Conservation (phyloP, 2,329 filamentous ascomycete genomes). For the Knufia fluminis region DNA sequence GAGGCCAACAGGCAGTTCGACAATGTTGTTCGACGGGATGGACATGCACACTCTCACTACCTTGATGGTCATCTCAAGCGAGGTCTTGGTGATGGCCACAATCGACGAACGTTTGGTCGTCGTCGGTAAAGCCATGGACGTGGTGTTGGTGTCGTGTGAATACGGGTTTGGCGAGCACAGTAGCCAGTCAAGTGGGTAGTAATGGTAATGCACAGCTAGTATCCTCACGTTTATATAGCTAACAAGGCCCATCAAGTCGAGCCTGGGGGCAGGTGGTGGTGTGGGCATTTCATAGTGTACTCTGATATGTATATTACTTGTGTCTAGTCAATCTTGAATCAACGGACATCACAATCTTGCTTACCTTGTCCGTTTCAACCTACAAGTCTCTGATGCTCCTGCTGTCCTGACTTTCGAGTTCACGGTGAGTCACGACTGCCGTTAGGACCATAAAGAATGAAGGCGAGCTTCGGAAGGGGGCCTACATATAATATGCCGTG, state of each 20-base stretch:
- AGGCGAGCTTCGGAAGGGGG: not conserved
- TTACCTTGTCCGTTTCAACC: not conserved
- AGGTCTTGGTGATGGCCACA: slow-evolving; percentile 12
- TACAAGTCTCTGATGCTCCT: not conserved
- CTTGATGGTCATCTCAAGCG: slow-evolving; percentile 13
- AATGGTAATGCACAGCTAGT: not conserved
- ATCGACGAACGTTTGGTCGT: slow-evolving; percentile 5
- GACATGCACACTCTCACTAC: slow-evolving; percentile 4
- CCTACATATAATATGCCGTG: too few relatives aligned
- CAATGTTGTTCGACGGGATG: slow-evolving; percentile 11
- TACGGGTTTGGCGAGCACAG: not conserved
- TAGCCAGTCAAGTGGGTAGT: not conserved
- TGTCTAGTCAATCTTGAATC: not conserved
- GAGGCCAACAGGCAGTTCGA: slow-evolving; percentile 4
- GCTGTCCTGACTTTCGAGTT: not conserved
- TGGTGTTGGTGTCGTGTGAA: not conserved
- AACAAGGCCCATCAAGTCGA: too few relatives aligned
- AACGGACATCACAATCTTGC: not conserved
- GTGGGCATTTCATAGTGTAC: not conserved
- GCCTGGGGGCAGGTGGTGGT: too few relatives aligned
- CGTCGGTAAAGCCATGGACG: not conserved
- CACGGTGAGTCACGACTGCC: not conserved
- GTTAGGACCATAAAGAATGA: not conserved
- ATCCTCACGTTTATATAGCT: too few relatives aligned
- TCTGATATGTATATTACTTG: not conserved